phyloP scores from a whole-genome alignment of 2,329 filamentous ascomycete genomes.

The Mycogone perniciosa region DNA sequence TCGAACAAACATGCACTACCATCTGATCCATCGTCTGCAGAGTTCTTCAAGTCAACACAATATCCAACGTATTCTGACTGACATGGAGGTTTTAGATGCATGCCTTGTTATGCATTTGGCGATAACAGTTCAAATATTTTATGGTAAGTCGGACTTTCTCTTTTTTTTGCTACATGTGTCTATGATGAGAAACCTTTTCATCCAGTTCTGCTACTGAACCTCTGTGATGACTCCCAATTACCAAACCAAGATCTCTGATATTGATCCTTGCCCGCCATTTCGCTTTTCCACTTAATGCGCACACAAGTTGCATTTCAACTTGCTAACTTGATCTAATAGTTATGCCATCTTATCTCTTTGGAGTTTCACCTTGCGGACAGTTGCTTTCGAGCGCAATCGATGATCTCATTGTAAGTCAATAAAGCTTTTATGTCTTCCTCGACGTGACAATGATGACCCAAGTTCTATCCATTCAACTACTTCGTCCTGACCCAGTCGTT shows the following conservation, averaged over 20 bases:
- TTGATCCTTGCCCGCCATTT: constrained; percentile 3
- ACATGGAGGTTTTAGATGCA: neutral
- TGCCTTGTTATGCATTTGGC: neutral
- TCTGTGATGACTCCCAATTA: constrained; percentile 59
- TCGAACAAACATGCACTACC: constrained; percentile 69
- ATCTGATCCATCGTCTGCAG: constrained; percentile 47
- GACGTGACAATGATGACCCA: constrained; percentile 32
- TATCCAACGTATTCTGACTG: neutral
- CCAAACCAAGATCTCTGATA: constrained; percentile 59
- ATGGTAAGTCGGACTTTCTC: neutral
- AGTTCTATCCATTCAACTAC: constrained; percentile 74
- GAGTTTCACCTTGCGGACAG: no score
- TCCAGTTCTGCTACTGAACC: constrained; percentile 74
- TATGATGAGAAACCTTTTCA: constrained; percentile 58
- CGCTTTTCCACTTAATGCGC: neutral
- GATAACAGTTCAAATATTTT: neutral
- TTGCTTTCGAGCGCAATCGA: neutral
- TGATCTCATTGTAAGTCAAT: neutral
- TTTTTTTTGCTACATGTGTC: neutral
- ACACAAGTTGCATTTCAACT: neutral
- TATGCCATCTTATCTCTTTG: no score
- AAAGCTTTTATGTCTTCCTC: constrained; percentile 14
- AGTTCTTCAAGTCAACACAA: constrained; percentile 15
- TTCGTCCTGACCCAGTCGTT: constrained; percentile 60
- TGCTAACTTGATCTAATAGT: constrained; percentile 2